Evolutionary conservation across 768 basidiomycete species (phyloP).

Genomic region (Russula foetens): DNA sequence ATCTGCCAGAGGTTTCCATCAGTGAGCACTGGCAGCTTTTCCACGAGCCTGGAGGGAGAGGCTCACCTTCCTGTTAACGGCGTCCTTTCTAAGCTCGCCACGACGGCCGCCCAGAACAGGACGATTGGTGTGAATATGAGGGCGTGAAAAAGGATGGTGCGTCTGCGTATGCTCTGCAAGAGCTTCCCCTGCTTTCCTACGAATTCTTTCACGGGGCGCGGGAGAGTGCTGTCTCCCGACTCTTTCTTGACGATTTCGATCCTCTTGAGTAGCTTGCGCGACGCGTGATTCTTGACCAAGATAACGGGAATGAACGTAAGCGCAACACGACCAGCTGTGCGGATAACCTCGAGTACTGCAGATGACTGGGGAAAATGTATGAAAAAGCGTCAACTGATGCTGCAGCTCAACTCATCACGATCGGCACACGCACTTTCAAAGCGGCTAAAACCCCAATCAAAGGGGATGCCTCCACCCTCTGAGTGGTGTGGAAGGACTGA

Average conservation of each 20-base stretch:
- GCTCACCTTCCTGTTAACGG: slow-evolving; percentile 76
- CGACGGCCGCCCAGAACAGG: slow-evolving; percentile 59
- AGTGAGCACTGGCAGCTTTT: not conserved
- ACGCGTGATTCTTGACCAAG: slow-evolving; percentile 47
- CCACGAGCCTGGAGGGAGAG: not conserved
- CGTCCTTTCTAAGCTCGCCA: slow-evolving; percentile 68
- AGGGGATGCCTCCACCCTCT: slow-evolving; percentile 28
- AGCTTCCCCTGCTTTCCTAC: slow-evolving; percentile 44
- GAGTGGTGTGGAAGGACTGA: slow-evolving; percentile 37
- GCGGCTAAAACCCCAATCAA: slow-evolving; percentile 49
- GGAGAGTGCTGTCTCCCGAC: slow-evolving; percentile 31
- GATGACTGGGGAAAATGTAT: slow-evolving; percentile 44
- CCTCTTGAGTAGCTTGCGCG: slow-evolving; percentile 41
- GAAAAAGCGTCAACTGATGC: slow-evolving; percentile 11
- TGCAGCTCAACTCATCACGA: not conserved
- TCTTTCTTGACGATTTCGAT: slow-evolving; percentile 36
- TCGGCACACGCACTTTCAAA: slow-evolving; percentile 47
- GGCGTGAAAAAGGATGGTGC: slow-evolving; percentile 42
- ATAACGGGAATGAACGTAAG: slow-evolving; percentile 70
- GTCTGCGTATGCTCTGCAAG: slow-evolving; percentile 40
- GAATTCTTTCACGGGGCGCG: slow-evolving; percentile 28
- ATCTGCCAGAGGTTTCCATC: slow-evolving; percentile 37
- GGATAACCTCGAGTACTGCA: slow-evolving; percentile 59
- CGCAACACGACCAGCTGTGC: slow-evolving; percentile 61
- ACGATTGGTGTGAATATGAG: slow-evolving; percentile 53